Base-by-base conservation (phyloP, 768 basidiomycete genomes). In the Leccinum rimulosum region DNA sequence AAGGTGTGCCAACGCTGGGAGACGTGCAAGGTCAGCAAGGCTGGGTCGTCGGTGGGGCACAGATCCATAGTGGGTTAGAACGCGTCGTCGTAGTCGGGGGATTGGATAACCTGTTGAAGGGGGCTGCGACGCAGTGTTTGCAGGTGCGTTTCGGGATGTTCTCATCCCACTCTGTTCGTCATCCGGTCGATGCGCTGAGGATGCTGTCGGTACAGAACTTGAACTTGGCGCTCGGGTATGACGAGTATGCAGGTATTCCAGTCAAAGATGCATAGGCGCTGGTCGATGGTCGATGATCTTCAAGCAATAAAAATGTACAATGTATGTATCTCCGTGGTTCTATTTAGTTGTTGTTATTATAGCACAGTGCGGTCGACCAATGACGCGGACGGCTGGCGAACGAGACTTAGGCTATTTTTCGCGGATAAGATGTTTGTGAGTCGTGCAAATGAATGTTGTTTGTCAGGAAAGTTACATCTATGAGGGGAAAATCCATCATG, bases 61-160 rank as follows among this genome's bases (percentile, higher is more conserved):
- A 98, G 76, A 89, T 97, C 27, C 93, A 95, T 70, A 89, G 86
- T 62, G 84, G 84, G 48, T 91, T 93, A 1, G 90, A 93, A 70
- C 80, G 97, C 54, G 97, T 91, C 11, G 97, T 98, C 22, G 84
- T 98, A n/a, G 93, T 96, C 25, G 96, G 93, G 52, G 95, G 95
- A 0, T 75, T 99, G 67, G 97, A 99, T 71, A 99, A 99, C 76
- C 76, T 99, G 57, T 79, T 99, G 61, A 99, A 99, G 74, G 97
- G 97, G 7, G 97, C 97, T 52, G 97, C 97, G 17, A 98, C 96
- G n/a, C 97, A 99, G 74, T 98, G 96, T 73, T 71, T 99, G 61
- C 95, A 96, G 82, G 92, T 93, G 53, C 19, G 86, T 75, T 40
- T 12, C 31, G n/a, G 0, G 12, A 5, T n/a, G 9, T n/a, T 27